Percentiles rank a stretch among this genome's conserved stretches.
These are phyloP conservation scores for Fusarium keratoplasticum DNA, from an alignment of 2,329 filamentous ascomycete genomes.

Conservation along the genomic window DNA sequence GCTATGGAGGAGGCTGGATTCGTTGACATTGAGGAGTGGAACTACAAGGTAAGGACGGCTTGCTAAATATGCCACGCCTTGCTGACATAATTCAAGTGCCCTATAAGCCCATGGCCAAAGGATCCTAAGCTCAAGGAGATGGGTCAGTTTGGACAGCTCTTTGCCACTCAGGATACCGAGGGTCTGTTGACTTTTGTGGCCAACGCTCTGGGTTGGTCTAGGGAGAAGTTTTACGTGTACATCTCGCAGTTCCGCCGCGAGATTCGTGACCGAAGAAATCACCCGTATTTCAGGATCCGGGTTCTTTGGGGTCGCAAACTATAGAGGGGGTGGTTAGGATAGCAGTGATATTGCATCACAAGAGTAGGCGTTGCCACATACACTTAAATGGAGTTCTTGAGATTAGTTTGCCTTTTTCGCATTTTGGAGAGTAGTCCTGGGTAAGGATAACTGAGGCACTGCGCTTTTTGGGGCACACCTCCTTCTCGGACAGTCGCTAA, in stretches of 20 bases:
- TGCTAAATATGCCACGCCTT: not conserved
- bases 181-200: constrained; percentile 31
- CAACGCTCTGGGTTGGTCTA: constrained; percentile 27
- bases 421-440: not conserved
- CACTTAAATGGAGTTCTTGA: too few relatives aligned
- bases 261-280: constrained; percentile 20
- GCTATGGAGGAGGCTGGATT: constrained; percentile 26
- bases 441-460: too few relatives aligned
- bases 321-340: not conserved
- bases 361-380: too few relatives aligned
- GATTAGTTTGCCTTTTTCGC: not conserved
- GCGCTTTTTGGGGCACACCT: too few relatives aligned
- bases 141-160: constrained; percentile 32
- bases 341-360: too few relatives aligned
- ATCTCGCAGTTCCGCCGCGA: constrained; percentile 28
- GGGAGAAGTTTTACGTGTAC: constrained; percentile 24
- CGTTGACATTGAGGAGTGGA: constrained; percentile 29
- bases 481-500: too few relatives aligned
- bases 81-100: not conserved
- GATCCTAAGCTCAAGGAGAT: constrained; percentile 33
- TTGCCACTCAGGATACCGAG: constrained; percentile 33
- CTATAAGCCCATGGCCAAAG: constrained; percentile 30
- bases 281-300: constrained; percentile 19
- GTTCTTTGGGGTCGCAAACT: constrained; percentile 22
- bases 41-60: constrained; percentile 14